Percentiles rank a stretch among this genome's conserved stretches.
Conservation (phyloP, 2,329 filamentous ascomycete genomes). For the Fusarium annulatum region DNA sequence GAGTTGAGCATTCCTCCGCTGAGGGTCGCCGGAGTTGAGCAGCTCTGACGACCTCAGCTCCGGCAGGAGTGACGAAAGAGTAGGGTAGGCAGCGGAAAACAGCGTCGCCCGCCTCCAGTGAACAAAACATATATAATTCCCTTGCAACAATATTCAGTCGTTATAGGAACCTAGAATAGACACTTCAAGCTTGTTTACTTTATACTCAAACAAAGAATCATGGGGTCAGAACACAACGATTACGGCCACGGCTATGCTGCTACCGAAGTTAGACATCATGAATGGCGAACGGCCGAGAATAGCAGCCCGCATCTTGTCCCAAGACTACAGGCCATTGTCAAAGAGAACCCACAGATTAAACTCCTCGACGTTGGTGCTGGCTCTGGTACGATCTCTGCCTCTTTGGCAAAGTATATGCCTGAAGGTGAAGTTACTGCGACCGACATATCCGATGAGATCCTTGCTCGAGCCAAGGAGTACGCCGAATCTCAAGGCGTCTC, state of each 20-base stretch:
- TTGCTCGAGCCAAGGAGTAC: constrained; percentile 41
- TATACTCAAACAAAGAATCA: background rate
- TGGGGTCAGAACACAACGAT: constrained; percentile 40
- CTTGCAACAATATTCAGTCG: background rate
- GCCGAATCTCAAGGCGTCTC: constrained; percentile 37
- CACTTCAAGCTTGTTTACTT: background rate
- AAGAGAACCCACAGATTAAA: constrained; percentile 47
- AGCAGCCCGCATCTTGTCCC: constrained; percentile 58
- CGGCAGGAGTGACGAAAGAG: background rate
- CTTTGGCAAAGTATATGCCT: constrained; percentile 54
- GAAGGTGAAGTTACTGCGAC: constrained; percentile 51
- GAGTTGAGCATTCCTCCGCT: background rate
- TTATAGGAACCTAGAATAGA: background rate
- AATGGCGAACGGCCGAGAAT: constrained; percentile 56
- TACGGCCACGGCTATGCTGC: constrained; percentile 45
- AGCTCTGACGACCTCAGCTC: constrained; percentile 3
- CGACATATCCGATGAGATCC: constrained; percentile 48
- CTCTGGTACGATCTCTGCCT: constrained; percentile 60
- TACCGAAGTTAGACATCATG: constrained; percentile 47
- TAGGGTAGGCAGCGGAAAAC: background rate
- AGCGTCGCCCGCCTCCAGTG: background rate
- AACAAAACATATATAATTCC: background rate
- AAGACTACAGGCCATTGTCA: constrained; percentile 45
- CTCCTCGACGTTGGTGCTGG: constrained; percentile 63
- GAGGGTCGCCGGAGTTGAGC: constrained; percentile 7